Evolutionary conservation across 352 stramenopile genomes (phyloP), one percentile per base, ranked within the genome.

Genomic region (Globisporangium solare): DNA sequence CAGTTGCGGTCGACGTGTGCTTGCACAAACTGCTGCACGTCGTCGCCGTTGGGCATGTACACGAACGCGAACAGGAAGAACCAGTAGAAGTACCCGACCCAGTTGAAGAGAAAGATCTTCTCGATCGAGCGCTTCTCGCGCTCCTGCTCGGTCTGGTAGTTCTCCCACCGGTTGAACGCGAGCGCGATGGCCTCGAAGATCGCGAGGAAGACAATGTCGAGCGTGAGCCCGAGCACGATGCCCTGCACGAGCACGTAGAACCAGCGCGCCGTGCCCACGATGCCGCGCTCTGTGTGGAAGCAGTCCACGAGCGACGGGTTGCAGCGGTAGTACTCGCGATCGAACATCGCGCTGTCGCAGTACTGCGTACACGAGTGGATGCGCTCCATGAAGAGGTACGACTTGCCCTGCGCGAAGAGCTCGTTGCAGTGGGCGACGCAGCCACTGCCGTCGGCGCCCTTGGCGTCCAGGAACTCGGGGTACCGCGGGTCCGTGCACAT

Each of bases 31-130:
- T 56, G 50, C 52, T 86, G 73, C 18, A 86, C 74, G 12, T 56
- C 52, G 14, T 57, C 70, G 32, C 76, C 76, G 53, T 86, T 81
- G 45, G 76, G 76, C 31, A 82, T 73, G 71, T 86, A 86, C 6
- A 83, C 53, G 54, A 86, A 86, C 22, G 73, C 73, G 35, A 86
- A 61, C 12, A 86, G 52, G 39, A 86, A 71, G 62, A 86, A 84
- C 76, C 76, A 86, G 64, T 86, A 86, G 58, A 86, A 86, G 65
- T 86, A 86, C 22, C 76, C 73, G 61, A 86, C 73, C 73, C 76
- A 86, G 66, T 83, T 80, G 76, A 86, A 86, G 31, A 86, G 57
- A 46, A 86, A 86, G 55, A 84, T 74, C 63, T 86, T 84, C 27
- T 80, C 71, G 43, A 84, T 74, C 54, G 67, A 71, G 1, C 73